Evolutionary conservation across 129 eudicot species (phyloP).

Genomic region (Kitagawia praeruptora): DNA sequence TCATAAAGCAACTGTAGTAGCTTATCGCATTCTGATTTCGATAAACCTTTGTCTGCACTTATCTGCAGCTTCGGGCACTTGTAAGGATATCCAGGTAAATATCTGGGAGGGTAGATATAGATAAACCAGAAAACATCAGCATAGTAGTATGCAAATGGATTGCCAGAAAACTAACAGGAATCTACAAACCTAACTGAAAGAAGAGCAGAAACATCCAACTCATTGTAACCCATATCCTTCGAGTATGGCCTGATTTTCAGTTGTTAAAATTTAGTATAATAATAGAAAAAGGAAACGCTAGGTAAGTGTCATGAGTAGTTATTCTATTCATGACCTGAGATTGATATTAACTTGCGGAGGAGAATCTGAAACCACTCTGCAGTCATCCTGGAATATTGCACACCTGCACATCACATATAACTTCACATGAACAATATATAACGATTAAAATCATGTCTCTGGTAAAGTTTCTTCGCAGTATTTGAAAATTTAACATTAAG

Average conservation of each 20-base stretch:
- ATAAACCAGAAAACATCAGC: constrained; percentile 7
- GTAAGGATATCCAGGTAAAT: constrained; percentile 85
- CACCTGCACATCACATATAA: constrained; percentile 37
- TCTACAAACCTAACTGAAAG: constrained; percentile 68
- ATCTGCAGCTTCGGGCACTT: constrained; percentile 81
- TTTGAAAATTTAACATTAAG: background rate
- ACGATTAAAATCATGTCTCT: background rate
- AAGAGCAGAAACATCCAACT: constrained; percentile 69
- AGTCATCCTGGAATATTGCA: constrained; percentile 97
- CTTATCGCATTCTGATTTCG: constrained; percentile 66
- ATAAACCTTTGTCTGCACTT: constrained; percentile 69
- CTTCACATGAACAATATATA: background rate
- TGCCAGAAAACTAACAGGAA: background rate
- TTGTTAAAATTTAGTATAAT: constrained; percentile 17
- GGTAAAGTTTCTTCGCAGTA: background rate
- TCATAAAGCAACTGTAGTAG: constrained; percentile 74
- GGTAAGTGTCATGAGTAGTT: background rate
- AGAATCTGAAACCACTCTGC: constrained; percentile 59
- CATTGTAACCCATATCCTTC: constrained; percentile 83
- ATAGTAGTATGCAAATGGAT: constrained; percentile 8
- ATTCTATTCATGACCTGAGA: constrained; percentile 49
- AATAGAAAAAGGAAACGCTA: background rate
- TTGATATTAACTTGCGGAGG: constrained; percentile 71
- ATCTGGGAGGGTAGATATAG: constrained; percentile 39
- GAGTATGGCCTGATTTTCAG: constrained; percentile 70